Base-by-base conservation (phyloP, 371 early-diverging fungal genomes). In the Saksenaea vasiformis region DNA sequence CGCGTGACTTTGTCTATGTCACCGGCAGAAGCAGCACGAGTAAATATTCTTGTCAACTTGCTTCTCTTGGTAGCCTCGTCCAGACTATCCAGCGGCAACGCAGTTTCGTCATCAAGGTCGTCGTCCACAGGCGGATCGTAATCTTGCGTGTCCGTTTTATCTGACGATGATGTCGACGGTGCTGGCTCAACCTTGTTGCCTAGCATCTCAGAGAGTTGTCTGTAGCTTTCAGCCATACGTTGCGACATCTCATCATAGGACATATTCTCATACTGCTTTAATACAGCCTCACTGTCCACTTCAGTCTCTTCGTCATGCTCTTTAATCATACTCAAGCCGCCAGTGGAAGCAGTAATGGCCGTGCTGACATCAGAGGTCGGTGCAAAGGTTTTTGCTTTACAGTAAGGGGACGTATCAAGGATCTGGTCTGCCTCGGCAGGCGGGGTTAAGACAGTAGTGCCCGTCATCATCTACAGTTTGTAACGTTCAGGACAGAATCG, bases 1-100 rank as follows among this genome's bases (percentile, higher is more conserved):
- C 77, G 62, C 31, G 87, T 86, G 14, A 96, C 93, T 84, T 91
- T 91, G 80, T 96, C 96, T 76, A 96, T 86, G 68, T 97, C 95
- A 64, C 96, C 96, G 51, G 91, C 94, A 58, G 98, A 86, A 15
- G 85, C 82, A 19, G 89, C 84, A 47, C 86, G 78, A 22, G 83
- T 68, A 53, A 89, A 77, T 11, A 87, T 53, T 31, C 71, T 70
- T 31, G 77, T 84, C 59, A 88, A 66, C 61, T 74, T 80, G 47
- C 59, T 61, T 28, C 61, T 71, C 70, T 86, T 87, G 31, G 82
- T 79, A 3, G 71, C 74, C 13, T 83, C 77, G 36, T 65, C 66
- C 24, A 66, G 17, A 31, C 66, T 62, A 43, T 47, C 66, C 59
- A n/a, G 61, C 63, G 17, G 61, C 39, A 24, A 62, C 19, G 41